Evolutionary conservation across 306 rosid genomes (phyloP).

Genomic region (Cucumis melo): DNA sequence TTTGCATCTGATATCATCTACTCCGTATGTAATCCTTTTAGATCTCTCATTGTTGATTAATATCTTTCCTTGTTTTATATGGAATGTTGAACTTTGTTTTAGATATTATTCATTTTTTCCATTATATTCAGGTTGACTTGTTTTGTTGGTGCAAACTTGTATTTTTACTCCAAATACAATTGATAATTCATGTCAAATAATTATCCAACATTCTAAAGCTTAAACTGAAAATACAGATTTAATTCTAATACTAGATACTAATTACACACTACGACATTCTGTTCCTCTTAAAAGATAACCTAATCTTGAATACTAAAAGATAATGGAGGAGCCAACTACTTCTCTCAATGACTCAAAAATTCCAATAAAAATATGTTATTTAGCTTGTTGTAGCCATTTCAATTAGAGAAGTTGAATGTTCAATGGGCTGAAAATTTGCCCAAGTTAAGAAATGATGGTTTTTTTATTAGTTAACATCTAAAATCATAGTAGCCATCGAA

Average conservation of each 20-base stretch:
- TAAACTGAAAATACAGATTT: neutral
- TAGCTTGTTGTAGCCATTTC: neutral
- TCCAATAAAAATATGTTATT: neutral
- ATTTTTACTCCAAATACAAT: neutral
- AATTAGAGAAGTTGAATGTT: neutral
- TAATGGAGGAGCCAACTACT: neutral
- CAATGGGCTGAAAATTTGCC: neutral
- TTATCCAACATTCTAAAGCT: neutral
- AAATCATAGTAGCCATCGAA: neutral
- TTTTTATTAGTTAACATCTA: neutral
- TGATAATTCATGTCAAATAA: neutral
- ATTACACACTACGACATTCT: neutral
- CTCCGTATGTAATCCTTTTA: constrained; percentile 52
- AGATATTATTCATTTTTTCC: neutral
- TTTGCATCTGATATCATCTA: constrained; percentile 61
- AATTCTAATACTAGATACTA: neutral
- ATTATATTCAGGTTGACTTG: neutral
- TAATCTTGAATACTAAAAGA: neutral
- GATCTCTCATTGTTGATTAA: neutral
- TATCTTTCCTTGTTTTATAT: neutral
- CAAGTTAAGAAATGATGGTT: neutral
- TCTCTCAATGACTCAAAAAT: neutral
- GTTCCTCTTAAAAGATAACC: neutral
- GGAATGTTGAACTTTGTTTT: neutral
- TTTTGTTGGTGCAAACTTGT: neutral